Evolutionary conservation across 2,329 filamentous ascomycete genomes (phyloP).

Genomic region (Monosporascus sp.): DNA sequence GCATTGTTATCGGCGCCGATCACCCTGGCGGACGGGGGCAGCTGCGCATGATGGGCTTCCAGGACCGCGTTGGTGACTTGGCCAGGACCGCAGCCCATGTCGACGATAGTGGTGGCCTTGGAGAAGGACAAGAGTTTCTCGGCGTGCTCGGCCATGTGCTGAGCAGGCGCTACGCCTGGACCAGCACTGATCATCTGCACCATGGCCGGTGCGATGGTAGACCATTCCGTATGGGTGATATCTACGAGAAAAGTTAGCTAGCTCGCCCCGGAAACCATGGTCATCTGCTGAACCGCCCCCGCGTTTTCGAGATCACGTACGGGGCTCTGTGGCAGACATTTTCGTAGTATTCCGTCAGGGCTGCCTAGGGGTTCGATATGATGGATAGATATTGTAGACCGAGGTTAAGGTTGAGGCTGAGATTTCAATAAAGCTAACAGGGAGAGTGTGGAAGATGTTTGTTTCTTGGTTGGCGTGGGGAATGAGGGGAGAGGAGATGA

Average conservation of each 20-base stretch:
- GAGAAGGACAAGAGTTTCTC: conserved; percentile 8
- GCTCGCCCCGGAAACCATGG: no score
- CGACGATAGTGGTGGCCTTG: conserved; percentile 6
- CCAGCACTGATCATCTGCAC: conserved; percentile 5
- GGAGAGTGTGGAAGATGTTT: no score
- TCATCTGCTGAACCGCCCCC: no score
- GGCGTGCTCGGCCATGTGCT: conserved; percentile 5
- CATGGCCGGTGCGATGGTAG: neutral
- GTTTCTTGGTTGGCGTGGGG: no score
- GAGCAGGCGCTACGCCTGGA: conserved; percentile 7
- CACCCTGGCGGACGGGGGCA: conserved; percentile 2
- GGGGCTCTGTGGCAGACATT: no score
- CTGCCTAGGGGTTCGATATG: no score
- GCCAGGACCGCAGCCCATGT: conserved; percentile 12
- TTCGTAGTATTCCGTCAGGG: no score
- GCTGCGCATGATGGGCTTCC: neutral
- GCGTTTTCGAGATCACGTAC: no score
- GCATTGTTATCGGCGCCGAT: conserved; percentile 10
- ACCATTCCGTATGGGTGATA: conserved; percentile 1
- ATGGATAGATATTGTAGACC: no score
- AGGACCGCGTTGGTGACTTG: conserved; percentile 10
- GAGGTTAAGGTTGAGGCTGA: no score
- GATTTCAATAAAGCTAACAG: no score
- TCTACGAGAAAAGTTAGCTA: neutral
- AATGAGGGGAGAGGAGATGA: no score